Evolutionary conservation across 148 eudicot species (phyloP).

Genomic region (Arbutus unedo): DNA sequence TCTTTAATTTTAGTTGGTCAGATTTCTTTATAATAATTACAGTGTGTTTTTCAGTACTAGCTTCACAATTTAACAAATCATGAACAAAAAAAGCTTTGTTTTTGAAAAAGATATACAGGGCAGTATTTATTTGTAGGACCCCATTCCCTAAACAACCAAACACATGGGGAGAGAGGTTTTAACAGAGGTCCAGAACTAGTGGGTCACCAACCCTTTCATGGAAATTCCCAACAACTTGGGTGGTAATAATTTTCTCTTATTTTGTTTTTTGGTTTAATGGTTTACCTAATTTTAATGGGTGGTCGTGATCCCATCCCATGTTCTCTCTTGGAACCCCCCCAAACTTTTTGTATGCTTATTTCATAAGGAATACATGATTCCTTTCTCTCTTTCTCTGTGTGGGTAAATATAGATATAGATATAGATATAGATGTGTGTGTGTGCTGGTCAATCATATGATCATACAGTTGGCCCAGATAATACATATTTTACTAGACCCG

Average conservation of each 20-base stretch:
- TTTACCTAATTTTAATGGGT: constrained; percentile 18
- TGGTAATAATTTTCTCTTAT: constrained; percentile 7
- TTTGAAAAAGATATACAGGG: neutral
- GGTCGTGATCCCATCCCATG: constrained; percentile 44
- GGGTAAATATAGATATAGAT: neutral
- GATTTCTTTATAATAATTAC: neutral
- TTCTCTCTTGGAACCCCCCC: constrained; percentile 24
- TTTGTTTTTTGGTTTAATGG: constrained; percentile 11
- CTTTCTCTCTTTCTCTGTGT: constrained; percentile 1
- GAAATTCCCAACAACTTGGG: constrained; percentile 46
- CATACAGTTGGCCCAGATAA: neutral
- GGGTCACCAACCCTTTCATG: constrained; percentile 25
- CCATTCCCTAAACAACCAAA: constrained; percentile 21
- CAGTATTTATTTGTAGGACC: constrained; percentile 29
- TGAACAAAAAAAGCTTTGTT: neutral
- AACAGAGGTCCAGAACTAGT: neutral
- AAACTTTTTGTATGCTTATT: constrained; percentile 15
- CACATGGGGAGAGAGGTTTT: constrained; percentile 24
- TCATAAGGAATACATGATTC: constrained; percentile 5
- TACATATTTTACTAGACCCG: neutral
- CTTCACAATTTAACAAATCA: neutral
- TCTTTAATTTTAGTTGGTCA: too few species aligned
- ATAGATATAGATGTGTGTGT: neutral
- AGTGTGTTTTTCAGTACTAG: neutral
- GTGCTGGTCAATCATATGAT: constrained; percentile 4